These are phyloP conservation scores for Delonix regia DNA, from an alignment of 306 rosid species.

Conservation along the genomic window DNA sequence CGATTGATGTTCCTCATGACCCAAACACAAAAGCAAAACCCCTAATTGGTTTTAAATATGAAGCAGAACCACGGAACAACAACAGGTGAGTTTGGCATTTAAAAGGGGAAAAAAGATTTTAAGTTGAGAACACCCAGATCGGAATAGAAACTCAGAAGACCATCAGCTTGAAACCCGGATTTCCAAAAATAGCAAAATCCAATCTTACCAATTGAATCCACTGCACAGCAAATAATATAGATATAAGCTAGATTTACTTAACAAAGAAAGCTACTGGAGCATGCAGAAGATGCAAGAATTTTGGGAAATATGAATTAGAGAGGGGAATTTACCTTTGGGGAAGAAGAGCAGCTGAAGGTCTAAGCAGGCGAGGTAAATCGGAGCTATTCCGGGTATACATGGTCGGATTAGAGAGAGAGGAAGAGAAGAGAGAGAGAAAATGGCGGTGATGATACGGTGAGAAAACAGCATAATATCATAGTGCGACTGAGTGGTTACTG, in stretches of 20 bases:
- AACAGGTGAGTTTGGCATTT: not conserved
- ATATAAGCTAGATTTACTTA: not conserved
- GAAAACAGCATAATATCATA: not conserved
- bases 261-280: not conserved
- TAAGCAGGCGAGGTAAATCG: not conserved
- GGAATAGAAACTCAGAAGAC: conserved; percentile 23
- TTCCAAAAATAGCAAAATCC: conserved; percentile 5
- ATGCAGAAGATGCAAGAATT: not conserved
- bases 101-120: not conserved
- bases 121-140: conserved; percentile 30
- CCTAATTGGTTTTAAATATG: not conserved
- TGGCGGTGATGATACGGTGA: not conserved
- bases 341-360: not conserved
- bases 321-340: not conserved
- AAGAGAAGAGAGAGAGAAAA: not conserved
- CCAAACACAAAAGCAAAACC: not conserved
- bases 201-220: not conserved
- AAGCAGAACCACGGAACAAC: not conserved
- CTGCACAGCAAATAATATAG: not conserved
- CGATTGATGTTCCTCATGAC: conserved; percentile 42
- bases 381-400: not conserved
- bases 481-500: not conserved
- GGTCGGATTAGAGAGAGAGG: not conserved
- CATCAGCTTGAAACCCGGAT: conserved; percentile 14
- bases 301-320: not conserved